Percentiles rank a stretch among this genome's conserved stretches.
phyloP scores from a whole-genome alignment of 306 rosid genomes.

The Datisca glomerata region DNA sequence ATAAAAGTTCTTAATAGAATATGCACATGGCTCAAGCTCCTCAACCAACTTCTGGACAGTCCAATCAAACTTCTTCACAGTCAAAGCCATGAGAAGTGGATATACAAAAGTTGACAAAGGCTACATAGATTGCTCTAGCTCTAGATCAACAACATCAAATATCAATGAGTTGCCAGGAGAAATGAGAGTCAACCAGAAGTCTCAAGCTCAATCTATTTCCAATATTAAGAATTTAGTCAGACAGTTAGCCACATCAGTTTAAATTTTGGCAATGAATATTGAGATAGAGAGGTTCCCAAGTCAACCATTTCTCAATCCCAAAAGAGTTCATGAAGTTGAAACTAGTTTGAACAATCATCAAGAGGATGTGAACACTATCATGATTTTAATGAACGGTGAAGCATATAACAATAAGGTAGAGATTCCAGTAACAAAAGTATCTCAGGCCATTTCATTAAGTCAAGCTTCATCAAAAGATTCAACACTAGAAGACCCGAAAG shows the following conservation, averaged over 20 bases:
- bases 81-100: not conserved
- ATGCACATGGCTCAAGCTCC: too few species aligned
- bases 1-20: too few species aligned
- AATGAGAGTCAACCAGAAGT: too few species aligned
- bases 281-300: not conserved
- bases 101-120: not conserved
- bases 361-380: not conserved
- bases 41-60: not conserved
- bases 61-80: not conserved
- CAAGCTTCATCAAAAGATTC: too few species aligned
- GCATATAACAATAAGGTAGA: not conserved
- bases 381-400: not conserved
- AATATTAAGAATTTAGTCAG: too few species aligned
- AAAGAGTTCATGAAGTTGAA: constrained; percentile 3
- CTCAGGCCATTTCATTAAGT: not conserved
- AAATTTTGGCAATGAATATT: not conserved
- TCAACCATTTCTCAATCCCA: not conserved
- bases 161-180: not conserved
- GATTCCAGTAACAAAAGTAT: not conserved
- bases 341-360: not conserved
- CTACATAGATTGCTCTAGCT: not conserved
- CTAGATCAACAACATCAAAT: not conserved
- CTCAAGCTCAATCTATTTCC: too few species aligned
- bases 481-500: too few species aligned
- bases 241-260: too few species aligned